These are phyloP conservation scores for Fragaria ananassa DNA, from an alignment of 306 rosid species.

Conservation along the genomic window DNA sequence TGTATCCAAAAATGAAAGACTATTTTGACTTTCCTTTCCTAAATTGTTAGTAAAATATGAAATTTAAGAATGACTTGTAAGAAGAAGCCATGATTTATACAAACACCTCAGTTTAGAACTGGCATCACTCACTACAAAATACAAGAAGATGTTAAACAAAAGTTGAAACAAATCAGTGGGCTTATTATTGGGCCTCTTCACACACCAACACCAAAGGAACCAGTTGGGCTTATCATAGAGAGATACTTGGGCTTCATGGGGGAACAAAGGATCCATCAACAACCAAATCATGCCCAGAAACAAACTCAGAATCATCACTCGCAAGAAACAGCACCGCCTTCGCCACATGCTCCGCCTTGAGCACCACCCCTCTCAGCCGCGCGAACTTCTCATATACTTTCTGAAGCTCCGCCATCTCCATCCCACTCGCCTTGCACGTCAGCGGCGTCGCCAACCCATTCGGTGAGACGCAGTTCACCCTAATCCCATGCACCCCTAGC, in stretches of 20 bases:
- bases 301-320: constrained; percentile 31
- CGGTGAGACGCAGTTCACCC: constrained; percentile 57
- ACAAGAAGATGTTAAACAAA: not conserved
- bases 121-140: not conserved
- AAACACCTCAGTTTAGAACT: not conserved
- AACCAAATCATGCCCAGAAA: constrained; percentile 38
- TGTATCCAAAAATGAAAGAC: no score
- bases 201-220: not conserved
- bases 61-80: no score
- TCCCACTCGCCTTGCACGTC: not conserved
- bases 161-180: not conserved
- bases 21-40: no score
- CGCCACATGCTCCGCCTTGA: constrained; percentile 38
- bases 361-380: constrained; percentile 37
- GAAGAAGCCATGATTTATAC: no score
- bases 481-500: constrained; percentile 39
- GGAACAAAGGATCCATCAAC: constrained; percentile 36
- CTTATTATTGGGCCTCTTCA: not conserved
- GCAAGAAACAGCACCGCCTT: constrained; percentile 44
- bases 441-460: constrained; percentile 38
- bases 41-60: no score
- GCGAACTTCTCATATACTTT: not conserved
- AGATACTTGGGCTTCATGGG: not conserved
- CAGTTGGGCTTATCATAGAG: not conserved
- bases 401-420: constrained; percentile 16